Conservation (phyloP, 495 filamentous ascomycete species). For the Geoglossum glabrum region DNA sequence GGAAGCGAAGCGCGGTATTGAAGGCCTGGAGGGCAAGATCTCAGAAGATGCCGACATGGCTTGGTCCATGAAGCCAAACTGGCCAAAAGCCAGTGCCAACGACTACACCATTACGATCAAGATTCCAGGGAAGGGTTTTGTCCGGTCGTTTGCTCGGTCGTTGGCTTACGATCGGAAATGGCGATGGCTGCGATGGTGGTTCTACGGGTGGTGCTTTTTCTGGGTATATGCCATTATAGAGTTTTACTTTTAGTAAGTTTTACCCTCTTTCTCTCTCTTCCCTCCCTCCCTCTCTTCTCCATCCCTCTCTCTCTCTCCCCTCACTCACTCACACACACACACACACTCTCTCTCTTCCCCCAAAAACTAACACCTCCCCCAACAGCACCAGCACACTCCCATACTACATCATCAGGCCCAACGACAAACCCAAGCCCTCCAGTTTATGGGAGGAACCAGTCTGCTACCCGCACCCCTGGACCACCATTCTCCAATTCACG, state of each 20-base stretch:
- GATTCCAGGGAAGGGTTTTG: background rate
- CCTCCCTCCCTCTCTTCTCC: too few relatives aligned
- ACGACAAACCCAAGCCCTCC: background rate
- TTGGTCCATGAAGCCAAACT: background rate
- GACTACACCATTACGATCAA: background rate
- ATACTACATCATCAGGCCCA: background rate
- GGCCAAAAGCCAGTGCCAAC: background rate
- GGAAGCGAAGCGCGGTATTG: slow-evolving; percentile 44
- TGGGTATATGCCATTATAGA: background rate
- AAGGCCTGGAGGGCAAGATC: slow-evolving; percentile 41
- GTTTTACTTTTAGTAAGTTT: background rate
- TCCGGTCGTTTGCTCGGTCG: background rate
- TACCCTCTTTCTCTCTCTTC: background rate
- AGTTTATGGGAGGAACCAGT: background rate
- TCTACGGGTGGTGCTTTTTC: background rate
- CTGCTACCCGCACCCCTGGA: background rate
- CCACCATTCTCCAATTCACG: background rate
- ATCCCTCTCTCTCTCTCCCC: too few relatives aligned
- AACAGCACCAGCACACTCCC: background rate
- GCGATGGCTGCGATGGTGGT: background rate
- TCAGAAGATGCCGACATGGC: background rate
- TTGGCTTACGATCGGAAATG: background rate
- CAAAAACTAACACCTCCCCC: background rate
- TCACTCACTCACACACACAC: too few relatives aligned
- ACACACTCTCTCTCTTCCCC: background rate